Percentiles rank a stretch among this genome's conserved stretches.
phyloP scores from a whole-genome alignment of 2,329 filamentous ascomycete species.

The Aspergillus carbonarius region DNA sequence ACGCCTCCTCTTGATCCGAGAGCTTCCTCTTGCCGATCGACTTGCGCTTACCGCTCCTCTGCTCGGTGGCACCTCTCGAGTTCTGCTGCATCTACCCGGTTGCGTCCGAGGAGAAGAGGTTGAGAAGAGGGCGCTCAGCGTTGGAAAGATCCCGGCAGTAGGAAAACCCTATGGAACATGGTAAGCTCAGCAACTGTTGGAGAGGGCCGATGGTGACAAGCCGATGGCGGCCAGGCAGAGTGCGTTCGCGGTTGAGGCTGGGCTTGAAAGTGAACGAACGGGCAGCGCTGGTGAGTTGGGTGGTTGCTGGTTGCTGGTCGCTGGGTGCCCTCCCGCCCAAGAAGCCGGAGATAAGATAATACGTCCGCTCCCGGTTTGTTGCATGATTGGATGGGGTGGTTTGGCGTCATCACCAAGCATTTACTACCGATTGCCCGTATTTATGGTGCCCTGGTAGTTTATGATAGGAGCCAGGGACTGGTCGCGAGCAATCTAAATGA shows the following conservation, averaged over 20 bases:
- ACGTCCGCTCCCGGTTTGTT: conserved; percentile 13
- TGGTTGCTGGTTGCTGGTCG: neutral
- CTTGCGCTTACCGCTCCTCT: conserved; percentile 46
- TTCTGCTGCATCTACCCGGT: conserved; percentile 46
- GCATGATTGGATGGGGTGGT: neutral
- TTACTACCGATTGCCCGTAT: neutral
- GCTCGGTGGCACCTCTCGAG: conserved; percentile 38
- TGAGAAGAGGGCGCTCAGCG: conserved; percentile 22
- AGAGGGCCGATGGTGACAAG: conserved; percentile 1
- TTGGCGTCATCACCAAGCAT: neutral
- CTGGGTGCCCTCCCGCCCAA: neutral
- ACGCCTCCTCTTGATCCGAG: conserved; percentile 34
- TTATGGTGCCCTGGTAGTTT: neutral
- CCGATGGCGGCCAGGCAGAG: neutral
- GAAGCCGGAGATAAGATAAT: conserved; percentile 33
- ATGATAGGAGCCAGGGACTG: too few species aligned
- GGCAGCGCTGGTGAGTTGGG: neutral
- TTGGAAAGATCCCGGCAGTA: conserved; percentile 18
- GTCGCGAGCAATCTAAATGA: too few species aligned
- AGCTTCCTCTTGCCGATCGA: conserved; percentile 44
- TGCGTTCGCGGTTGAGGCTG: conserved; percentile 10
- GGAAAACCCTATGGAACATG: conserved; percentile 18
- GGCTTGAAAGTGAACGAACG: neutral
- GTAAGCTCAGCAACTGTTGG: conserved; percentile 8
- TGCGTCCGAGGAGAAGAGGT: conserved; percentile 25